A percentile compares a stretch with the other conserved stretches of the same genome.
These are phyloP conservation scores for Conticribra guillardii DNA, from an alignment of 108 stramenopile species.

Conservation along the genomic window DNA sequence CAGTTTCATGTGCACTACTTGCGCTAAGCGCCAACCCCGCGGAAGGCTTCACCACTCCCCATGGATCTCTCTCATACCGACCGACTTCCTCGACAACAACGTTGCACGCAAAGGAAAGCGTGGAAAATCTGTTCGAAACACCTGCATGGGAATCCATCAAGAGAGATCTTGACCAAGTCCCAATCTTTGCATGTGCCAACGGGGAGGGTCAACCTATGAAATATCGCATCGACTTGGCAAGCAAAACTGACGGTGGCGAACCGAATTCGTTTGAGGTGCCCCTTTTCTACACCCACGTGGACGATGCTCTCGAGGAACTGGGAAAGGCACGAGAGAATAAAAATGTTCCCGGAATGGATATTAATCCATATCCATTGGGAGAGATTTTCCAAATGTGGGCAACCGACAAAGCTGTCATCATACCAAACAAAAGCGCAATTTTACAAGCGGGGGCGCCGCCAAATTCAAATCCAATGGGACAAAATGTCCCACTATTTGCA, in stretches of 20 bases:
- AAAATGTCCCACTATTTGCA: slow-evolving; percentile 69
- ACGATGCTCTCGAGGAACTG: slow-evolving; percentile 58
- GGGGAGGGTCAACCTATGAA: slow-evolving; percentile 62
- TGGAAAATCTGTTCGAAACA: slow-evolving; percentile 49
- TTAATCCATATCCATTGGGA: slow-evolving; percentile 47
- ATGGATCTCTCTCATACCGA: too few species aligned
- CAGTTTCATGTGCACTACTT: too few species aligned
- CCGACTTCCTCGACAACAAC: too few species aligned
- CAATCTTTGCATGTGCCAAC: slow-evolving; percentile 62
- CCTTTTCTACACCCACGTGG: slow-evolving; percentile 66
- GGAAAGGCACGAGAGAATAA: slow-evolving; percentile 44
- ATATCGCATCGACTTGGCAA: slow-evolving; percentile 41
- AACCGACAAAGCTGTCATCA: slow-evolving; percentile 60
- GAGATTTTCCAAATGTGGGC: slow-evolving; percentile 58
- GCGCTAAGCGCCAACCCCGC: too few species aligned
- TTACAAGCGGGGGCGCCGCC: slow-evolving; percentile 67
- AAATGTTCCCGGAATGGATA: slow-evolving; percentile 33
- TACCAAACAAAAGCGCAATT: slow-evolving; percentile 58
- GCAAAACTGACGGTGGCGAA: slow-evolving; percentile 16
- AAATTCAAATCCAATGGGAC: slow-evolving; percentile 63
- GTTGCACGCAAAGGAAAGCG: too few species aligned
- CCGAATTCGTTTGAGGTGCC: slow-evolving; percentile 43
- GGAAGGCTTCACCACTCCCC: too few species aligned
- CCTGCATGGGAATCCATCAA: slow-evolving; percentile 63
- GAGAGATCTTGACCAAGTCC: slow-evolving; percentile 54